Percentiles rank a stretch among this genome's conserved stretches.
Conservation (phyloP, 1,284 basidiomycete species). For the Stygiomarasmius scandens region DNA sequence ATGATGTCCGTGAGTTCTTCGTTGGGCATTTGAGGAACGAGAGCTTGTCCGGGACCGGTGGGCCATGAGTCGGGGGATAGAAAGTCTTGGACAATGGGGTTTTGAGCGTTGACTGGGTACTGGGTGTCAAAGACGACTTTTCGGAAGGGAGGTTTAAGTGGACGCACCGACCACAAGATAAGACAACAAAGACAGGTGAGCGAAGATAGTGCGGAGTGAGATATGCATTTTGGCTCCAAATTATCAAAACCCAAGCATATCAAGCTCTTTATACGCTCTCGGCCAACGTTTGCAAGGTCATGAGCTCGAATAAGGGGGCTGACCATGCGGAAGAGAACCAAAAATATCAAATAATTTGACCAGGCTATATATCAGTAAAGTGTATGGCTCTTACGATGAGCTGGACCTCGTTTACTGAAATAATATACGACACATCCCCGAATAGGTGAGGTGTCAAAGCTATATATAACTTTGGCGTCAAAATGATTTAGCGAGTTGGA, state of each 20-base stretch:
- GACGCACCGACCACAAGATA: not conserved
- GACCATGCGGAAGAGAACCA: not conserved
- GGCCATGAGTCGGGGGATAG: constrained; percentile 42
- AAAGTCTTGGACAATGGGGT: constrained; percentile 6
- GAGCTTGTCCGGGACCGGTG: constrained; percentile 44
- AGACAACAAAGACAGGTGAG: not conserved
- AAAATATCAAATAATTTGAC: not conserved
- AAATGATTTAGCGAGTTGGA: too few species aligned
- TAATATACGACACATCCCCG: too few species aligned
- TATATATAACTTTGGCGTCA: too few species aligned
- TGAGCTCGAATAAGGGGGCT: not conserved
- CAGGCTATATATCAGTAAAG: not conserved
- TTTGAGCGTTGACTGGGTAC: constrained; percentile 6
- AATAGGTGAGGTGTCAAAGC: too few species aligned
- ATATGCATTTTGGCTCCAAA: not conserved
- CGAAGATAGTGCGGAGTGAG: not conserved
- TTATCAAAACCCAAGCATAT: not conserved
- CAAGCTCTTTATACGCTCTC: not conserved
- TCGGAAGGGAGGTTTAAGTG: not conserved
- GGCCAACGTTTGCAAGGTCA: not conserved
- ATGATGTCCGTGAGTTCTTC: constrained; percentile 47
- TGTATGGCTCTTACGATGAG: not conserved
- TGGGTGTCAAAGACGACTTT: not conserved
- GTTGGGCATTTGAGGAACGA: constrained; percentile 45
- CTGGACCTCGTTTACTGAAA: too few species aligned